These are phyloP conservation scores for Cucumis melo DNA, from an alignment of 306 rosid genomes.

Conservation along the genomic window DNA sequence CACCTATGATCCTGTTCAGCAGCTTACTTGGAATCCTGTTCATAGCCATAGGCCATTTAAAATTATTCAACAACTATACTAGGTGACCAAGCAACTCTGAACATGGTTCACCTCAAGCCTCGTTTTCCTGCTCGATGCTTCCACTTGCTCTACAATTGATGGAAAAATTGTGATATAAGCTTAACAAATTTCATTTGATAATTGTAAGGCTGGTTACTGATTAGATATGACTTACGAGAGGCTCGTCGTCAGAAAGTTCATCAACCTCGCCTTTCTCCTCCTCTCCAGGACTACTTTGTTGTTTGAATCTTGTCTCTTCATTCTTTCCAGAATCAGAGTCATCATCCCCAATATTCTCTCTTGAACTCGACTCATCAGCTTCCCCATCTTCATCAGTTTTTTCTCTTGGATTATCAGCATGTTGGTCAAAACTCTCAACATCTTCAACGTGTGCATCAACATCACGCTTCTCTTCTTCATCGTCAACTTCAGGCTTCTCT, in stretches of 20 bases:
- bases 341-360: constrained; percentile 31
- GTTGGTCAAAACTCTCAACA: constrained; percentile 17
- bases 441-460: constrained; percentile 20
- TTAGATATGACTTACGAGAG: constrained; percentile 46
- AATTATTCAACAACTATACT: constrained; percentile 5
- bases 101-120: background rate
- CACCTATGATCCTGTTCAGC: background rate
- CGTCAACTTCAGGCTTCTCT: constrained; percentile 28
- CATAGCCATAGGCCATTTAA: background rate
- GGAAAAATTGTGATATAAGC: background rate
- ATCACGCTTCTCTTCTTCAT: constrained; percentile 34
- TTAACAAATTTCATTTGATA: background rate
- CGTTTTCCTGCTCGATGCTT: constrained; percentile 46
- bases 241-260: constrained; percentile 78
- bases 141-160: constrained; percentile 66
- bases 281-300: constrained; percentile 21
- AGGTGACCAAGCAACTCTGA: background rate
- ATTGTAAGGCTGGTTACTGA: constrained; percentile 9
- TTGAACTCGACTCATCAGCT: constrained; percentile 28
- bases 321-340: constrained; percentile 31
- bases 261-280: constrained; percentile 17
- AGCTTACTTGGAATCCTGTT: background rate
- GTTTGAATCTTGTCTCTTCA: constrained; percentile 21
- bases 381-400: constrained; percentile 29
- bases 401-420: constrained; percentile 31